Percentiles rank a stretch among this genome's conserved stretches.
These are phyloP conservation scores for Globisporangium solare DNA, from an alignment of 352 stramenopile genomes.

Conservation along the genomic window DNA sequence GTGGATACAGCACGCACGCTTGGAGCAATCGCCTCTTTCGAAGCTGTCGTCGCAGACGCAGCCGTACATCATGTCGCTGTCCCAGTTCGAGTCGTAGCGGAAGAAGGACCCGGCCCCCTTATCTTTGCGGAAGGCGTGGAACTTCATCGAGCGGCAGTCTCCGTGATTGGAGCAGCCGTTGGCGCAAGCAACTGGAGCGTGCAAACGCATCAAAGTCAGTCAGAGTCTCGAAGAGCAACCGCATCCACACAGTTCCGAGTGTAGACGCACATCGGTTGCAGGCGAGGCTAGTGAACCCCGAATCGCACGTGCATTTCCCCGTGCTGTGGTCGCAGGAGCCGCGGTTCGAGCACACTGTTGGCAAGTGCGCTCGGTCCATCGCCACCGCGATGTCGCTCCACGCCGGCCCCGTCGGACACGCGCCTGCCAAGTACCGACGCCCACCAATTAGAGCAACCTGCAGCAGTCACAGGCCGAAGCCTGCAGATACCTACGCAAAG, in stretches of 20 bases:
- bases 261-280: slow-evolving; percentile 64
- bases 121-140: slow-evolving; percentile 60
- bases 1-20: slow-evolving; percentile 29
- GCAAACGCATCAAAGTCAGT: background rate
- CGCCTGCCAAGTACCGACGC: slow-evolving; percentile 19
- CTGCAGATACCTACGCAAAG: slow-evolving; percentile 29
- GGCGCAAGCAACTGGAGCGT: slow-evolving; percentile 52
- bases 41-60: slow-evolving; percentile 86
- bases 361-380: slow-evolving; percentile 54
- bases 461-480: background rate
- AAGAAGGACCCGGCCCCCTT: slow-evolving; percentile 39
- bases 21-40: slow-evolving; percentile 82
- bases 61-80: slow-evolving; percentile 85
- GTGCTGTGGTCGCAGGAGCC: slow-evolving; percentile 57
- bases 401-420: slow-evolving; percentile 44
- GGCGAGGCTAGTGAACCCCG: slow-evolving; percentile 62
- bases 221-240: background rate
- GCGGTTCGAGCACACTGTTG: slow-evolving; percentile 55
- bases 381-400: slow-evolving; percentile 56
- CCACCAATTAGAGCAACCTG: background rate
- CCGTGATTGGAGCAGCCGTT: slow-evolving; percentile 59
- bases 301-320: slow-evolving; percentile 73
- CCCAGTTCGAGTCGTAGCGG: slow-evolving; percentile 64
- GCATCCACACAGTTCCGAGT: no score
- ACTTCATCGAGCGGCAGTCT: slow-evolving; percentile 69